Conservation (phyloP, 805 yeast genomes). For the Yamadazyma akitaensis region DNA sequence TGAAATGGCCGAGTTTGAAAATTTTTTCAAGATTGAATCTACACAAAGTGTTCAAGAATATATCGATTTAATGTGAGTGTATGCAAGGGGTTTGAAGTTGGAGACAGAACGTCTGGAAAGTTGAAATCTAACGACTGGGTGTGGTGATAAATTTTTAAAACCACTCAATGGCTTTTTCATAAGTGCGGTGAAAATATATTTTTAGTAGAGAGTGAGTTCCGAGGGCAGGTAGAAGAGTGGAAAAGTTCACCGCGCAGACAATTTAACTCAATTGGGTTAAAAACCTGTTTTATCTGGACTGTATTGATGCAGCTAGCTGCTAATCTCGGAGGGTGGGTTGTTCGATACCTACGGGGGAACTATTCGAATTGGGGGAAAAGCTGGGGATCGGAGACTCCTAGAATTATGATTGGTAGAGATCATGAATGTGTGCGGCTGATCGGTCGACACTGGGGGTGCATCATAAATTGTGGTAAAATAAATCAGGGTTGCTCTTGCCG, state of each 20-base stretch:
- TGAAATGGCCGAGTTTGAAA: background rate
- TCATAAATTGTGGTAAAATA: no score
- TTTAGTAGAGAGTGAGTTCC: background rate
- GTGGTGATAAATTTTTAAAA: background rate
- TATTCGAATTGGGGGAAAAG: no score
- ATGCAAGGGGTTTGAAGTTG: background rate
- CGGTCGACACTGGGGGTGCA: no score
- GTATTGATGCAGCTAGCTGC: background rate
- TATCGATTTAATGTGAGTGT: background rate
- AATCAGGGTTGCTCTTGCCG: background rate
- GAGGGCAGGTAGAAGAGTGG: background rate
- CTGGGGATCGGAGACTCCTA: no score
- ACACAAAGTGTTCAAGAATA: background rate
- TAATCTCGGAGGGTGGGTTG: background rate
- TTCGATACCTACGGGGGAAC: no score
- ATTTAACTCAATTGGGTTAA: background rate
- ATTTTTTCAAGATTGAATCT: no score
- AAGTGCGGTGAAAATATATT: background rate
- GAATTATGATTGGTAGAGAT: no score
- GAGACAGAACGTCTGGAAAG: background rate
- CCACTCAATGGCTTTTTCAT: background rate
- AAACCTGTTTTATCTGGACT: background rate
- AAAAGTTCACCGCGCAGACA: background rate
- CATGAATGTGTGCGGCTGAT: background rate
- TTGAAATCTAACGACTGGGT: background rate